Evolutionary conservation across 225 moss, liverwort and hornwort species (phyloP).

Genomic region (Bryoerythrophyllum caledonicum): DNA sequence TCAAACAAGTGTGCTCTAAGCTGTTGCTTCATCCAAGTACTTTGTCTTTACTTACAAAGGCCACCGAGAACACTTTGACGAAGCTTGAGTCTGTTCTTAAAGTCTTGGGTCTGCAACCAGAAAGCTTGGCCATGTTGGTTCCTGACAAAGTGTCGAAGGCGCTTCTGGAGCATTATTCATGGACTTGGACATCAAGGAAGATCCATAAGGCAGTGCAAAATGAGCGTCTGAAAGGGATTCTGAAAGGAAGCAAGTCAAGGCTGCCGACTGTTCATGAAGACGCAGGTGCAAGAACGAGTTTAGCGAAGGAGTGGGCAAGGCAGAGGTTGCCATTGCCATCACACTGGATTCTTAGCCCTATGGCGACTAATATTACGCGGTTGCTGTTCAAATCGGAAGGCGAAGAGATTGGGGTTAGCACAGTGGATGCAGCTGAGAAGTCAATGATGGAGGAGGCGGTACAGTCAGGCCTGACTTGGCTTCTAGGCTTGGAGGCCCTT

Average conservation of each 20-base stretch:
- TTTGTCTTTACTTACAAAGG: slow-evolving; percentile 41
- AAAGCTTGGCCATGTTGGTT: slow-evolving; percentile 27
- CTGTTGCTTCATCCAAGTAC: slow-evolving; percentile 53
- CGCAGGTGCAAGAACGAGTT: slow-evolving; percentile 33
- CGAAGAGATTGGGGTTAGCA: slow-evolving; percentile 35
- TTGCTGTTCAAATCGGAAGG: slow-evolving; percentile 32
- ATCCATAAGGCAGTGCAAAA: slow-evolving; percentile 37
- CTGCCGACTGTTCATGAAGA: slow-evolving; percentile 55
- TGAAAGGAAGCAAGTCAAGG: slow-evolving; percentile 35
- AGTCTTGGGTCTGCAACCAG: slow-evolving; percentile 29
- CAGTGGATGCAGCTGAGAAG: slow-evolving; percentile 33
- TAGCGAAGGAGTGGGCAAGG: slow-evolving; percentile 78
- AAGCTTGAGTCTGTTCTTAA: slow-evolving; percentile 20
- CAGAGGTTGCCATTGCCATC: slow-evolving; percentile 91
- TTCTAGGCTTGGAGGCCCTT: slow-evolving; percentile 65
- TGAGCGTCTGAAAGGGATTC: slow-evolving; percentile 31
- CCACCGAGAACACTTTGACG: slow-evolving; percentile 30
- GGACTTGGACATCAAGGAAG: slow-evolving; percentile 70
- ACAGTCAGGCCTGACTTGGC: slow-evolving; percentile 70
- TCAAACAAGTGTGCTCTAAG: slow-evolving; percentile 46
- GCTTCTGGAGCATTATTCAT: slow-evolving; percentile 56
- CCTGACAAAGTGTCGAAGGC: slow-evolving; percentile 46
- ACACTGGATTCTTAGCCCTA: slow-evolving; percentile 89
- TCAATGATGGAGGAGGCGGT: slow-evolving; percentile 67
- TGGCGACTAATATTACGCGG: slow-evolving; percentile 61